These are phyloP conservation scores for Alternaria tenuissima DNA, from an alignment of 2,329 filamentous ascomycete genomes.

Conservation along the genomic window DNA sequence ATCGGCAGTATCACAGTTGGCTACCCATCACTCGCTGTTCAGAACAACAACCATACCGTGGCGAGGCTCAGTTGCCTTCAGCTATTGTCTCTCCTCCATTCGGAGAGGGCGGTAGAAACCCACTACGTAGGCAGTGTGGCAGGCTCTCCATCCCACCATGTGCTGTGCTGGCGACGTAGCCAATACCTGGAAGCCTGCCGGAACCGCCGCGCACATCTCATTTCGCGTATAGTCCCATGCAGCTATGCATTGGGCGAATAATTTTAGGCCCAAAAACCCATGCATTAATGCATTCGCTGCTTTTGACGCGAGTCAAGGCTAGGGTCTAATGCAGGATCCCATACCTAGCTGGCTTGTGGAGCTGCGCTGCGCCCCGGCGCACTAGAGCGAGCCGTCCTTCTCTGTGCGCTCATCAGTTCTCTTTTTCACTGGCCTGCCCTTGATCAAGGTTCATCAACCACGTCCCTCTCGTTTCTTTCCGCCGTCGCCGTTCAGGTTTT, in stretches of 20 bases:
- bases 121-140: conserved; percentile 17
- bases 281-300: conserved; percentile 46
- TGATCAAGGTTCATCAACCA: conserved; percentile 54
- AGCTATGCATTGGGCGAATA: conserved; percentile 45
- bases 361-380: conserved; percentile 49
- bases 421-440: conserved; percentile 52
- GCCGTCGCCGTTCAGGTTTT: conserved; percentile 44
- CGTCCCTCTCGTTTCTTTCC: conserved; percentile 50
- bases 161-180: conserved; percentile 23
- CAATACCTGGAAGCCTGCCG: conserved; percentile 32
- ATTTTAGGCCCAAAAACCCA: conserved; percentile 47
- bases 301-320: conserved; percentile 40
- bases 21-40: conserved; percentile 8
- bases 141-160: conserved; percentile 29
- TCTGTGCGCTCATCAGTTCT: conserved; percentile 54
- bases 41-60: conserved; percentile 20
- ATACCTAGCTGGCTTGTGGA: conserved; percentile 47
- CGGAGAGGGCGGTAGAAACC: conserved; percentile 30
- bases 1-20: conserved; percentile 15
- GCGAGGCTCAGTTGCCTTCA: conserved; percentile 20
- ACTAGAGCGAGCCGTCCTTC: conserved; percentile 50
- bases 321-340: conserved; percentile 19
- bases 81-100: conserved; percentile 22
- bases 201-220: conserved; percentile 45
- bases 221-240: conserved; percentile 44